Conservation (phyloP, 192 early-diverging fungal genomes). For the Backusella mclennaniae region DNA sequence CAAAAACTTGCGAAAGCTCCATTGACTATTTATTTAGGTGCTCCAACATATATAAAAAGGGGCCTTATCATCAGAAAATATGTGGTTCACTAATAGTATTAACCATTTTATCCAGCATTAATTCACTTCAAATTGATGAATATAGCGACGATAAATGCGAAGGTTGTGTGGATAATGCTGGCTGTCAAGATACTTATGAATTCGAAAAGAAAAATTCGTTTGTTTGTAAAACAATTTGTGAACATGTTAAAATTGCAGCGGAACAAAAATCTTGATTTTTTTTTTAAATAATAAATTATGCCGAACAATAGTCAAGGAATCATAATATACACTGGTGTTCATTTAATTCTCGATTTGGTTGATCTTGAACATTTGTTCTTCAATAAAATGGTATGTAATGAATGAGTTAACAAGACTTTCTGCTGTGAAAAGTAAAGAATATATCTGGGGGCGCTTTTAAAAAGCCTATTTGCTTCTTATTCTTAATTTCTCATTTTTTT, state of each 20-base stretch:
- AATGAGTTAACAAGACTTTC: too few relatives aligned
- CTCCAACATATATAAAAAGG: constrained; percentile 4
- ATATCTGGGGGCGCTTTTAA: too few relatives aligned
- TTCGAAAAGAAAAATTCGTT: background rate
- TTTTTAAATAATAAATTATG: too few relatives aligned
- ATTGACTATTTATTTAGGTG: constrained; percentile 13
- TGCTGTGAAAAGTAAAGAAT: too few relatives aligned
- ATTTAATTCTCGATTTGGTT: too few relatives aligned
- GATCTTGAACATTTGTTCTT: too few relatives aligned
- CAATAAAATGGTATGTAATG: too few relatives aligned
- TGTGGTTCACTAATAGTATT: background rate
- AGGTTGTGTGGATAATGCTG: background rate
- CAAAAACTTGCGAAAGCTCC: background rate
- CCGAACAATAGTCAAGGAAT: too few relatives aligned
- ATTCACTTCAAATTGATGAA: background rate
- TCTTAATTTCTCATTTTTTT: too few relatives aligned
- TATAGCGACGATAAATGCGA: background rate
- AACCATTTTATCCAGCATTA: background rate
- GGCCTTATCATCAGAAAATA: background rate
- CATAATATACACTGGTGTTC: too few relatives aligned
- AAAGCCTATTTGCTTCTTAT: too few relatives aligned
- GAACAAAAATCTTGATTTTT: background rate
- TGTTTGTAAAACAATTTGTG: background rate
- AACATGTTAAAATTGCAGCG: background rate
- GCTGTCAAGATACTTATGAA: background rate